phyloP scores from a whole-genome alignment of 768 basidiomycete species.

The Suillus alpinus region DNA sequence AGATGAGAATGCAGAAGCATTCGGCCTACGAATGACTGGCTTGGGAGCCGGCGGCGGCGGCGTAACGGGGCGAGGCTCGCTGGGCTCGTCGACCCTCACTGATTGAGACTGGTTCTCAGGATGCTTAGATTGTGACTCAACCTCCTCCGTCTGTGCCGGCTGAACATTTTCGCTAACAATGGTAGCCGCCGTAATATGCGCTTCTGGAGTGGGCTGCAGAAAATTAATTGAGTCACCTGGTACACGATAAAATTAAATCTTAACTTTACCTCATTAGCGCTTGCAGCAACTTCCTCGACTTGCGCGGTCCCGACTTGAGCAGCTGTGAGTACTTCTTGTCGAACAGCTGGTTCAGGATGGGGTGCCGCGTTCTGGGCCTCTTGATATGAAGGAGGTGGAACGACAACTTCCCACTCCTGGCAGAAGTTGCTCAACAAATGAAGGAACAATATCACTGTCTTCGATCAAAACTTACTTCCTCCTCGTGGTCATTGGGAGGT shows the following conservation, averaged over 20 bases:
- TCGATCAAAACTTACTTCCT: slow-evolving; percentile 21
- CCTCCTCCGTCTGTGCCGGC: slow-evolving; percentile 8
- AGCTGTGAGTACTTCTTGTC: slow-evolving; percentile 3
- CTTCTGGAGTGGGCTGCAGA: slow-evolving; percentile 10
- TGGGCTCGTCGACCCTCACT: background rate
- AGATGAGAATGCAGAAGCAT: slow-evolving; percentile 36
- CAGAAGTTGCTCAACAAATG: slow-evolving; percentile 17
- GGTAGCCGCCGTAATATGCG: background rate
- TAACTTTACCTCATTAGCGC: slow-evolving; percentile 15
- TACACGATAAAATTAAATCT: background rate
- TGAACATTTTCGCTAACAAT: background rate
- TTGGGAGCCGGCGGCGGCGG: slow-evolving; percentile 10
- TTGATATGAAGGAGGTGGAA: slow-evolving; percentile 30
- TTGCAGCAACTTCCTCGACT: slow-evolving; percentile 5
- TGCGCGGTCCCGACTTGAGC: slow-evolving; percentile 2
- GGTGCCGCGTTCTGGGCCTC: slow-evolving; percentile 12
- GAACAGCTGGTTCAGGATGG: background rate
- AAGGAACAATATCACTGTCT: slow-evolving; percentile 2
- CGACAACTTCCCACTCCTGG: slow-evolving; percentile 33
- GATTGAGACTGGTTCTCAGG: slow-evolving; percentile 9
- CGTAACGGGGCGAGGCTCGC: slow-evolving; percentile 7
- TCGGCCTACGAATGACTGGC: slow-evolving; percentile 7
- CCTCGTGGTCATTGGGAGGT: slow-evolving; percentile 35
- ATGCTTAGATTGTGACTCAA: slow-evolving; percentile 5
- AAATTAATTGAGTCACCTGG: slow-evolving; percentile 8